Conservation (phyloP, 306 rosid species). For the Begonia loranthoides region DNA sequence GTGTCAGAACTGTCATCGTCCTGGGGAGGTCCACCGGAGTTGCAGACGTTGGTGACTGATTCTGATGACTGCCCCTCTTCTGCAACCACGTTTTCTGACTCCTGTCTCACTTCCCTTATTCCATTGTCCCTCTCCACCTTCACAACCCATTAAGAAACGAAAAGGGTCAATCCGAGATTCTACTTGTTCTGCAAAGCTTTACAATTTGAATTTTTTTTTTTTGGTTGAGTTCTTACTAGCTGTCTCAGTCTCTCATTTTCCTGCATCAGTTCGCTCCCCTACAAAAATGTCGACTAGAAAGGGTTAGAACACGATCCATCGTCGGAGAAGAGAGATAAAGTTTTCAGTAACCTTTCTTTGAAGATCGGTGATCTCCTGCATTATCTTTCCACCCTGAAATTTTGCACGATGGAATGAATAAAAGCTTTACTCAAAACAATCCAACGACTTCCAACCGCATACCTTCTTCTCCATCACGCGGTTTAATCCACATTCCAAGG, state of each 20-base stretch:
- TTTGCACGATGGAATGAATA: not conserved
- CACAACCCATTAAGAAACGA: constrained; percentile 13
- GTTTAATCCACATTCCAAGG: constrained; percentile 65
- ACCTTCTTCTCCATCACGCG: constrained; percentile 72
- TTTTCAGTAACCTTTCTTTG: constrained; percentile 48
- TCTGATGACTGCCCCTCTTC: constrained; percentile 94
- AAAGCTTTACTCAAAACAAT: not conserved
- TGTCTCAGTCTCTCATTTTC: constrained; percentile 63
- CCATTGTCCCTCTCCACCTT: constrained; percentile 23
- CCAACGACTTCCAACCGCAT: not conserved
- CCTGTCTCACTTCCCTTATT: constrained; percentile 17
- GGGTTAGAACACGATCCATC: not conserved
- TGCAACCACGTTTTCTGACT: constrained; percentile 23
- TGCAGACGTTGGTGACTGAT: constrained; percentile 49
- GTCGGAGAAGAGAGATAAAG: not conserved
- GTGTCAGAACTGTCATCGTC: constrained; percentile 76
- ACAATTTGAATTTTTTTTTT: not conserved
- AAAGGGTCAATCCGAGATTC: not conserved
- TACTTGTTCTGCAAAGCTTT: not conserved
- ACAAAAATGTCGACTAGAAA: constrained; percentile 8
- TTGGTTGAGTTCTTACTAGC: constrained; percentile 26
- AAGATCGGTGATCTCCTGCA: constrained; percentile 55
- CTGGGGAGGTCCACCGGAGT: constrained; percentile 45
- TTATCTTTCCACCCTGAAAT: constrained; percentile 66
- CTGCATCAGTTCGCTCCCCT: constrained; percentile 56